A percentile compares a stretch with the other conserved stretches of the same genome.
phyloP scores from a whole-genome alignment of 306 rosid genomes.

The Casuarina glauca region DNA sequence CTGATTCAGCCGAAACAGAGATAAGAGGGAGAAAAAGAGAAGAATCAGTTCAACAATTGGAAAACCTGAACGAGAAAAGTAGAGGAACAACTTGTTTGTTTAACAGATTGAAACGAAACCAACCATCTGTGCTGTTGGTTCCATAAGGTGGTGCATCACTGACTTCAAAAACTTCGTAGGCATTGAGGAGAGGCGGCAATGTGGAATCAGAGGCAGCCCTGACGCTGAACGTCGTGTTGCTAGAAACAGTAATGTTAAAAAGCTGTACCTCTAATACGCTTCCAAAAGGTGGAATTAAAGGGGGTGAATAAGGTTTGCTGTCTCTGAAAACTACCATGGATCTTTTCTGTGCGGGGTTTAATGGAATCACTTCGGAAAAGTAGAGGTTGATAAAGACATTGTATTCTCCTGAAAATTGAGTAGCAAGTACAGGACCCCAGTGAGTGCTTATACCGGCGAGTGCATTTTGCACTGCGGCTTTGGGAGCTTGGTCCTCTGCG shows the following conservation, averaged over 20 bases:
- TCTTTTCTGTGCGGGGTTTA: slow-evolving; percentile 26
- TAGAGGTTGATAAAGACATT: slow-evolving; percentile 34
- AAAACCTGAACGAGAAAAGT: too few species aligned
- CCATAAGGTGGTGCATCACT: slow-evolving; percentile 24
- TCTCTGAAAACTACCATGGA: slow-evolving; percentile 36
- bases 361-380: slow-evolving; percentile 42
- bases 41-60: too few species aligned
- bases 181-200: slow-evolving; percentile 51
- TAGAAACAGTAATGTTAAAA: slow-evolving; percentile 36
- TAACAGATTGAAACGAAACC: background rate
- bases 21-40: background rate
- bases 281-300: slow-evolving; percentile 40
- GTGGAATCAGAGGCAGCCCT: slow-evolving; percentile 34
- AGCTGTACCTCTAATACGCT: slow-evolving; percentile 31
- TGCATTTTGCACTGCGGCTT: slow-evolving; percentile 32
- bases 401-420: background rate
- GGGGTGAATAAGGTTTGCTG: slow-evolving; percentile 12
- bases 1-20: slow-evolving; percentile 16
- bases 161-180: slow-evolving; percentile 41
- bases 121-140: slow-evolving; percentile 36
- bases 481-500: slow-evolving; percentile 49
- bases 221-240: slow-evolving; percentile 27
- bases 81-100: too few species aligned
- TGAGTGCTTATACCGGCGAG: background rate
- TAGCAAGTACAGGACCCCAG: background rate